Base-by-base conservation (phyloP, 1,284 basidiomycete genomes). In the Marasmius tenuissimus region DNA sequence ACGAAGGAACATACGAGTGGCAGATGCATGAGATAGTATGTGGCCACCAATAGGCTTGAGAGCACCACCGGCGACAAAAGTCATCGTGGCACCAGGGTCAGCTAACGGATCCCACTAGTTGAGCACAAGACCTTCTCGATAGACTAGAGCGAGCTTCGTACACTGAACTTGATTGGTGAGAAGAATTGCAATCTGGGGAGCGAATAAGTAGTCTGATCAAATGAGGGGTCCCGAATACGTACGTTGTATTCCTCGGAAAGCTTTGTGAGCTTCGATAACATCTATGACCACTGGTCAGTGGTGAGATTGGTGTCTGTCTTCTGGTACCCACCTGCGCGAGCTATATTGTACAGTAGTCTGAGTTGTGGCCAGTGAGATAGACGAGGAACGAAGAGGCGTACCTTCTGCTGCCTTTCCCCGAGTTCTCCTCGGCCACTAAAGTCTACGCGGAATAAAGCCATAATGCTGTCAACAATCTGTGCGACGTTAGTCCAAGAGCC, bases 131-230 rank as follows among this genome's bases (percentile, higher is more conserved):
- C 40, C 16, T 49, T 35, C 20, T 14, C 5, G 33, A 9, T 34
- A 49, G 40, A 45, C 16, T 40, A 59, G 53, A 51, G 34, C 39
- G 27, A 52, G 11, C 12, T 18, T 69, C 80, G 51, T 71, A 90
- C 91, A 92, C 81, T 94, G 91, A 0, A 94, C 95, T 82, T 97
- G 95, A 70, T 97, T 97, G 20, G 94, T 96, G 57, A 97, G 82
- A 33, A 97, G 81, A 49, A 97, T 84, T 6, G 87, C 91, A 66
- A 97, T 85, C 90, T 97, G n/a, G 75, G 39, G 45, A 62, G 40
- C 53, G 37, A 70, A 72, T 76, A 70, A 64, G 61, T 34, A 50
- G 4, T 18, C 57, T 55, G 48, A 53, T 62, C 51, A 47, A 51
- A 63, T 38, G 34, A 51, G 27, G 64, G n/a, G 50, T 14, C 11